Evolutionary conservation across 2,329 filamentous ascomycete genomes (phyloP).

Genomic region (Knoxdaviesia capensis): DNA sequence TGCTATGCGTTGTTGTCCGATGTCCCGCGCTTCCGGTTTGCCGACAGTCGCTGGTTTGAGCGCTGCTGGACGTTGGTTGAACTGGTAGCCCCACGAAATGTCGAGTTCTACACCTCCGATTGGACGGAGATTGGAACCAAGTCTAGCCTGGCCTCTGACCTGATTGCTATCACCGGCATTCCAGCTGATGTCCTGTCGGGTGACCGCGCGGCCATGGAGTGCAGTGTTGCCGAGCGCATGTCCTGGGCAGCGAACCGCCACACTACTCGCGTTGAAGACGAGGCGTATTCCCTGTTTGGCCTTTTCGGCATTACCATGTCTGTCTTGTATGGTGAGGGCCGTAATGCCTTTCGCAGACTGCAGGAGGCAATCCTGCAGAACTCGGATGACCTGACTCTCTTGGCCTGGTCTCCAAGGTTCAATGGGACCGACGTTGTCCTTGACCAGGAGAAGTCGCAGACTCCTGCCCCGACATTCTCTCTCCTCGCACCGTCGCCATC

Average conservation of each 20-base stretch:
- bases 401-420: slow-evolving; percentile 8
- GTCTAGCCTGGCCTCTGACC: slow-evolving; percentile 5
- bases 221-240: slow-evolving; percentile 8
- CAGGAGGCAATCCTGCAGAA: slow-evolving; percentile 15
- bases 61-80: slow-evolving; percentile 13
- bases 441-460: neutral
- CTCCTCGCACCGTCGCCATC: slow-evolving; percentile 3
- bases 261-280: slow-evolving; percentile 11
- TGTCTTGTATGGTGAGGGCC: slow-evolving; percentile 11
- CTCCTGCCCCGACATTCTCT: neutral
- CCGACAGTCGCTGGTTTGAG: slow-evolving; percentile 8
- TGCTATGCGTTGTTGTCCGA: slow-evolving; percentile 11
- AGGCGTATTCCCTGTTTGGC: slow-evolving; percentile 12
- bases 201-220: neutral
- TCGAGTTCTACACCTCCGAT: slow-evolving; percentile 10
- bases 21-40: slow-evolving; percentile 6
- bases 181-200: slow-evolving; percentile 6
- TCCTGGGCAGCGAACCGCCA: slow-evolving; percentile 10
- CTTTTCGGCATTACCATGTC: slow-evolving; percentile 12
- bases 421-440: neutral
- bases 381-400: slow-evolving; percentile 15
- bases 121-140: slow-evolving; percentile 11
- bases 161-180: slow-evolving; percentile 9
- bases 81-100: slow-evolving; percentile 10
- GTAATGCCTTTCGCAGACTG: slow-evolving; percentile 13